Base-by-base conservation (phyloP, 192 early-diverging fungal species). In the Backusella luteola region DNA sequence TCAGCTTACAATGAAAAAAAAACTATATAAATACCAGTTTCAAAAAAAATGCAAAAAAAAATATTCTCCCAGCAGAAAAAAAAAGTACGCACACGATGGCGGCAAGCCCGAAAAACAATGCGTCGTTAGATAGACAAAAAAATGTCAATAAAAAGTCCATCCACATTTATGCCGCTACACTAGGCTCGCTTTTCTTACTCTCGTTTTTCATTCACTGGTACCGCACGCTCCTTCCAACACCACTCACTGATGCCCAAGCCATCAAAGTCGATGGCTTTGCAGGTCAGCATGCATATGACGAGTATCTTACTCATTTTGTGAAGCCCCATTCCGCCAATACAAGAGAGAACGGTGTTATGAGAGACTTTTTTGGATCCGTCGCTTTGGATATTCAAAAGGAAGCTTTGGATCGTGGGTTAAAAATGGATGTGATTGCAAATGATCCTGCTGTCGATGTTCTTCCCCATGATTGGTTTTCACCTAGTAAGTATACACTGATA, bases 241-340 rank as follows among this genome's bases (percentile, higher is more conserved):
- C 77, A 19, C 44, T 82, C 0, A 49, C 39, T 46, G 81, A 81
- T 38, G 53, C 49, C 8, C 39, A 82, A 34, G 77, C 81, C 11
- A 39, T 14, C 2, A 39, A 52, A 29, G 35, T 23, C 41, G 70
- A 73, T 26, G 76, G 70, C 17, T 84, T 84, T 34, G 34, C 82
- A 14, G 82, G 82, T n/a, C 68, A 77, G 7, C 82, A 84, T 41
- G 67, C 69, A n/a, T 84, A 72, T 29, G 73, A 84, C 29, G 79
- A 71, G 23, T 84, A 84, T 52, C 66, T 84, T 3, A 72, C 38
- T 39, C 38, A 53, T 2, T 80, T 78, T 29, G 76, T 36, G n/a
- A 69, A 46, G 35, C 82, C 82, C 29, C 79, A 80, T 41, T 67
- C 82, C 0, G 79, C 72, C 66, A 82, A 82, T 38, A 56, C 75